Conservation (phyloP, 768 basidiomycete species). For the Tubosaeta brunneosetosa region DNA sequence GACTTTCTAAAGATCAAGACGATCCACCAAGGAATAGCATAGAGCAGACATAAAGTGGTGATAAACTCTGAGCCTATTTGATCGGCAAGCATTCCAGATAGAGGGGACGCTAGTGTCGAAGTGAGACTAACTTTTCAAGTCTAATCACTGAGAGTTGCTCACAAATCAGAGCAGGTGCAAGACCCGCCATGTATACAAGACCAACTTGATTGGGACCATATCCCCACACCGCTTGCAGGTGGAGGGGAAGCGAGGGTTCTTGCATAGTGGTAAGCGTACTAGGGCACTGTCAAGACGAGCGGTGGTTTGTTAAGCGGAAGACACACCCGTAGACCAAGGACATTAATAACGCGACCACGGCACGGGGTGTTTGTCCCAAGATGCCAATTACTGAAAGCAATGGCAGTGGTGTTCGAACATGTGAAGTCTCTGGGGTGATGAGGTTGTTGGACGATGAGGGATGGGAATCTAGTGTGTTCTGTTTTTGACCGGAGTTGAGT, state of each 20-base stretch:
- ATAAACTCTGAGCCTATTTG: conserved; percentile 53
- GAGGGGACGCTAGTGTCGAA: conserved; percentile 43
- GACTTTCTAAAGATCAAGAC: conserved; percentile 52
- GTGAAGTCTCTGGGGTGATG: conserved; percentile 5
- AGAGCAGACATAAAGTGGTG: conserved; percentile 41
- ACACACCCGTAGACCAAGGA: conserved; percentile 53
- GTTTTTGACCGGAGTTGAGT: background rate
- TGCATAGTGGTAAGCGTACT: conserved; percentile 47
- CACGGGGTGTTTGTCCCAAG: conserved; percentile 45
- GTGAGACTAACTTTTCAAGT: background rate
- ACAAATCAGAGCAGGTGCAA: conserved; percentile 65
- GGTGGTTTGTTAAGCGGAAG: background rate
- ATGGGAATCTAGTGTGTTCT: background rate
- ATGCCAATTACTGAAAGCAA: conserved; percentile 38
- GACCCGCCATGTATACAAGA: conserved; percentile 60
- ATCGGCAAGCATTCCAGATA: conserved; percentile 59
- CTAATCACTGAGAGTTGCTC: conserved; percentile 18
- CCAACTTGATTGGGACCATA: conserved; percentile 52
- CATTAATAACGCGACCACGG: conserved; percentile 41
- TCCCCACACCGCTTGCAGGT: conserved; percentile 46
- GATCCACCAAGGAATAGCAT: conserved; percentile 62
- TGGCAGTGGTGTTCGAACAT: conserved; percentile 30
- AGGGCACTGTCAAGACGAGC: background rate
- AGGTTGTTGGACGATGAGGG: background rate
- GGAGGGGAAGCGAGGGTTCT: conserved; percentile 57